Conservation (phyloP, 2,329 filamentous ascomycete genomes). For the Penicillium digitatum region DNA sequence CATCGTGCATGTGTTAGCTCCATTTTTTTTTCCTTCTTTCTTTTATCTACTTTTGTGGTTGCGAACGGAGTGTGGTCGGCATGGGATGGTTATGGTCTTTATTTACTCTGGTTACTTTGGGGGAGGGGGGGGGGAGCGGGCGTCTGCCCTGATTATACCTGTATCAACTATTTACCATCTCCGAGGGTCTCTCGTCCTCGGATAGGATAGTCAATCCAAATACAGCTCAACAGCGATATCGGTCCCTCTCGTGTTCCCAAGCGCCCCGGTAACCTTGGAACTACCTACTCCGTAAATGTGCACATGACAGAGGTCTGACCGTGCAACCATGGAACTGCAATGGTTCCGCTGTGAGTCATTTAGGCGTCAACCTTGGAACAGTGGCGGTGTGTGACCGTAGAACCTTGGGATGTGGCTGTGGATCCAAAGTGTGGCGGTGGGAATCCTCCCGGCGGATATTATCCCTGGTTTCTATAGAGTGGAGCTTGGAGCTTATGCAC, state of each 20-base stretch:
- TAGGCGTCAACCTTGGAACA: neutral
- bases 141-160: conserved; percentile 10
- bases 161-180: conserved; percentile 7
- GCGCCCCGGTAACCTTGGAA: neutral
- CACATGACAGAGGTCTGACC: neutral
- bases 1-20: conserved; percentile 22
- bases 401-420: neutral
- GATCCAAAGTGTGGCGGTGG: neutral
- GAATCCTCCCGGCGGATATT: neutral
- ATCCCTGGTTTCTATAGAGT: neutral
- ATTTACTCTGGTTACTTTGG: conserved; percentile 11
- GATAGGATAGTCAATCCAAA: conserved; percentile 11
- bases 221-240: conserved; percentile 8
- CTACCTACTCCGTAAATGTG: neutral
- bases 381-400: neutral
- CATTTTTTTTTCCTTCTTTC: conserved; percentile 17
- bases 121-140: neutral
- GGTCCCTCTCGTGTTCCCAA: neutral
- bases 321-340: neutral
- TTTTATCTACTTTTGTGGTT: conserved; percentile 18
- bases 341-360: neutral
- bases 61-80: conserved; percentile 32
- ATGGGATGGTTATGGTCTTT: conserved; percentile 27
- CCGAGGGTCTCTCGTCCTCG: neutral
- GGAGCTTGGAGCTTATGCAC: neutral